Conservation (phyloP, 192 early-diverging fungal genomes). For the Jimgerdemannia flammicorona region DNA sequence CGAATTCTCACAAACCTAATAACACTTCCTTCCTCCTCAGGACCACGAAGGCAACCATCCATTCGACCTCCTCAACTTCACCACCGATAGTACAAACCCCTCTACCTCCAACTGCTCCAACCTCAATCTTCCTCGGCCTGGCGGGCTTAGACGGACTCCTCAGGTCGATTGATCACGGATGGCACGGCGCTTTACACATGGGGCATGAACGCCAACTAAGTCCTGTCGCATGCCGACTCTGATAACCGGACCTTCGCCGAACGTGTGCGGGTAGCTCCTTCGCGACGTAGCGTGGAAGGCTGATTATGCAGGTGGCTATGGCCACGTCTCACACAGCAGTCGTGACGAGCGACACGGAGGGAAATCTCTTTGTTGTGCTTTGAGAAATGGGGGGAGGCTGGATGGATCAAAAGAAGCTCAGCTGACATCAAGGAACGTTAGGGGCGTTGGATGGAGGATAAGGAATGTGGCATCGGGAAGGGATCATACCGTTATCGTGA, state of each 20-base stretch:
- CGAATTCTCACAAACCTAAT: background rate
- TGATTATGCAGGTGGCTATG: slow-evolving; percentile 39
- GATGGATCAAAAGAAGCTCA: slow-evolving; percentile 63
- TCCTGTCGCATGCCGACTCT: slow-evolving; percentile 59
- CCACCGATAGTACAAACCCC: slow-evolving; percentile 12
- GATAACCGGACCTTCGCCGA: slow-evolving; percentile 64
- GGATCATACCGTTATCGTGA: slow-evolving; percentile 68
- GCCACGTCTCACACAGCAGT: slow-evolving; percentile 68
- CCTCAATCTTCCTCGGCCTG: slow-evolving; percentile 19
- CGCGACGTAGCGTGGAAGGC: slow-evolving; percentile 19
- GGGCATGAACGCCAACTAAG: slow-evolving; percentile 70
- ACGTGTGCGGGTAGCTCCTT: slow-evolving; percentile 43
- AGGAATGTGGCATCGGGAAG: slow-evolving; percentile 50
- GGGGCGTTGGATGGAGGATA: slow-evolving; percentile 38
- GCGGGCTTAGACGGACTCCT: no score
- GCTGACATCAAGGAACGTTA: slow-evolving; percentile 41
- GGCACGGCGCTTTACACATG: slow-evolving; percentile 60
- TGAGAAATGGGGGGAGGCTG: slow-evolving; percentile 64
- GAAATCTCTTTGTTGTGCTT: slow-evolving; percentile 53
- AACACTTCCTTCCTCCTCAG: background rate
- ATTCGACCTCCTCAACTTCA: slow-evolving; percentile 31
- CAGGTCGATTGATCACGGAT: background rate
- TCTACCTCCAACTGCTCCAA: no score
- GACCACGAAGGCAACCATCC: slow-evolving; percentile 40
- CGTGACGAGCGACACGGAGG: slow-evolving; percentile 41